These are phyloP conservation scores for Alternaria alternata DNA, from an alignment of 2,329 filamentous ascomycete genomes.

Conservation along the genomic window DNA sequence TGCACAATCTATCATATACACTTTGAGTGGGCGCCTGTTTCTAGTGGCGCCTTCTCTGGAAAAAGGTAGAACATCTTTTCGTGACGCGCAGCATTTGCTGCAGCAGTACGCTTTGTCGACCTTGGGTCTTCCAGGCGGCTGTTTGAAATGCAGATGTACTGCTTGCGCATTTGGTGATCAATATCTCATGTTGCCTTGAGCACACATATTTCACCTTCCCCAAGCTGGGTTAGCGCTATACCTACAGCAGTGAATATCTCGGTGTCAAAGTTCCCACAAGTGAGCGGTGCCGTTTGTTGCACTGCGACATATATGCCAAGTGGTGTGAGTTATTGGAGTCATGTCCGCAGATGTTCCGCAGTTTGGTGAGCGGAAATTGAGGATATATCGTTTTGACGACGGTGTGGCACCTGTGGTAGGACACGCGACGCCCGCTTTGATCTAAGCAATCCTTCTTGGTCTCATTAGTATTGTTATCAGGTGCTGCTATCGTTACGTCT, in stretches of 20 bases:
- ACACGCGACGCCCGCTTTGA: too few relatives aligned
- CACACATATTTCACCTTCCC: background rate
- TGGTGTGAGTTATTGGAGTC: background rate
- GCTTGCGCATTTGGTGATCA: background rate
- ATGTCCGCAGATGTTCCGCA: background rate
- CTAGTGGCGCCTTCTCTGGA: constrained; percentile 51
- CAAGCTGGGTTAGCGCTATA: background rate
- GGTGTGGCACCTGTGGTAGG: background rate
- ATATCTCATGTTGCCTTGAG: background rate
- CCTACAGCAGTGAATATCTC: constrained; percentile 1
- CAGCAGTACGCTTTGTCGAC: background rate
- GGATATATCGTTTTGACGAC: background rate
- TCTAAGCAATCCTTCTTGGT: background rate
- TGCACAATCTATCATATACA: constrained; percentile 66
- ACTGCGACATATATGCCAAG: background rate
- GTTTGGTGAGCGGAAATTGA: background rate
- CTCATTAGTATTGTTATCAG: background rate
- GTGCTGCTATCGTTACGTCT: background rate
- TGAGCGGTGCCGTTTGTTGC: constrained; percentile 5
- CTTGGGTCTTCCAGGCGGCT: background rate
- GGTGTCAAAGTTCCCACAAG: background rate
- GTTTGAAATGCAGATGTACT: background rate
- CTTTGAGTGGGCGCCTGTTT: constrained; percentile 47
- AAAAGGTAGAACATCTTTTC: constrained; percentile 63
- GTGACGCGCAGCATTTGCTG: background rate